These are phyloP conservation scores for Jacaranda mimosifolia DNA, from an alignment of 257 asterid species.

Conservation along the genomic window DNA sequence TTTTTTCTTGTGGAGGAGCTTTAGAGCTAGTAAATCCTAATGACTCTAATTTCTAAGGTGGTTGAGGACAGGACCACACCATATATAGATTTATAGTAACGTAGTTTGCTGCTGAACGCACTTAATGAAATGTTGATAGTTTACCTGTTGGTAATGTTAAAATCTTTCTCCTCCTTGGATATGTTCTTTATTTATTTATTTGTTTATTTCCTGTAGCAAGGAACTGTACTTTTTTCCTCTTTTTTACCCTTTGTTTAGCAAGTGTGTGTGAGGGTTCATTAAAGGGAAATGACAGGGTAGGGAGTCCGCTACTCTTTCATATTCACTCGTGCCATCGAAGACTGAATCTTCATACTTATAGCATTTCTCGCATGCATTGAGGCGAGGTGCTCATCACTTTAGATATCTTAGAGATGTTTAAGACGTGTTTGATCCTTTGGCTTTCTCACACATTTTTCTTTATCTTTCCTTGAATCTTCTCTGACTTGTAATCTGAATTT, in stretches of 20 bases:
- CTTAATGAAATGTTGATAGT: neutral
- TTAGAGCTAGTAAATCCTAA: conserved; percentile 17
- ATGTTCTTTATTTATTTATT: neutral
- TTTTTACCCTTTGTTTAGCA: conserved; percentile 5
- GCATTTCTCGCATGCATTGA: conserved; percentile 3
- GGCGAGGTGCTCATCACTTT: conserved; percentile 1
- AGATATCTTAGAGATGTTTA: neutral
- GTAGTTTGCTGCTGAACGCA: conserved; percentile 22
- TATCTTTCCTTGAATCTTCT: neutral
- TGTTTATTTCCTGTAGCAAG: neutral
- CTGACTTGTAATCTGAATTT: neutral
- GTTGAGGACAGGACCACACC: conserved; percentile 22
- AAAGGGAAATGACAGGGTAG: conserved; percentile 5
- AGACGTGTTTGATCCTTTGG: neutral
- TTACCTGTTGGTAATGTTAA: conserved; percentile 16
- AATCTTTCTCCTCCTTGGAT: conserved; percentile 13
- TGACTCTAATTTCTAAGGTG: neutral
- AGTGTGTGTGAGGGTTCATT: neutral
- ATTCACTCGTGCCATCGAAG: neutral
- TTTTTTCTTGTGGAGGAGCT: conserved; percentile 28
- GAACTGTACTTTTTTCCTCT: neutral
- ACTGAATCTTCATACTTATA: neutral
- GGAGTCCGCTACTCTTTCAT: neutral
- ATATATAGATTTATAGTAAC: neutral
- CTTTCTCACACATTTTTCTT: neutral